Base-by-base conservation (phyloP, 1,284 basidiomycete species). In the Trametes hirsuta region DNA sequence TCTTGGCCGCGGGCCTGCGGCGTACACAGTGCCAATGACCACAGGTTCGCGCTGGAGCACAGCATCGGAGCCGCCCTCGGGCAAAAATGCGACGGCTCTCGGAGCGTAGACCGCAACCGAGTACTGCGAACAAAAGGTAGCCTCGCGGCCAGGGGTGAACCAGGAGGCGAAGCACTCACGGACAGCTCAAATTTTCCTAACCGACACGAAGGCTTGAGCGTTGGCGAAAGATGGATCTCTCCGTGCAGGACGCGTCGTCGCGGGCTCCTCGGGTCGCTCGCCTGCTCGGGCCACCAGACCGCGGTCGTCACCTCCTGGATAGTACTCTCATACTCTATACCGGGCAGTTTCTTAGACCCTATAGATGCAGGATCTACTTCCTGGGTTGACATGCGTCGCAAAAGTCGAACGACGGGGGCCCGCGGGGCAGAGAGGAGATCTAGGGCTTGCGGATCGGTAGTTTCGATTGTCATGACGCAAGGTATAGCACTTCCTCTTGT, bases 401-500 rank as follows among this genome's bases (percentile, higher is more conserved):
- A 40, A 37, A 72, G 48, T 30, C 66, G 66, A 47, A 72, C 64
- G 30, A 66, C 60, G 11, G 64, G 61, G 25, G 62, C 64, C 36
- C 64, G 56, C 30, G 68, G 67, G 24, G 59, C 55, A 22, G 69
- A 64, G 5, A 70, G 63, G 11, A 69, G 59, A 55, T 68, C 63
- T 15, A 72, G 63, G 14, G 66, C 70, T 45, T 71, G 69, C n/a
- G 63, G 59, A 59, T 72, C 70, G 36, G 54, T 36, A 18, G 68
- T 66, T 50, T 67, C 61, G 42, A 69, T 56, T 10, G 59, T 56
- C 40, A 70, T 53, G 34, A 62, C 50, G 41, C 69, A 67, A 8
- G 70, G 69, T 21, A 72, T 67, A 3, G 62, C 66, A 24, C 64
- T 68, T 25, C 70, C 70, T 52, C 68, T 61, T n/a, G 70, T 68